Evolutionary conservation across 768 basidiomycete species (phyloP), one percentile per base, ranked within the genome.

Genomic region (Hysterangium stoloniferum): DNA sequence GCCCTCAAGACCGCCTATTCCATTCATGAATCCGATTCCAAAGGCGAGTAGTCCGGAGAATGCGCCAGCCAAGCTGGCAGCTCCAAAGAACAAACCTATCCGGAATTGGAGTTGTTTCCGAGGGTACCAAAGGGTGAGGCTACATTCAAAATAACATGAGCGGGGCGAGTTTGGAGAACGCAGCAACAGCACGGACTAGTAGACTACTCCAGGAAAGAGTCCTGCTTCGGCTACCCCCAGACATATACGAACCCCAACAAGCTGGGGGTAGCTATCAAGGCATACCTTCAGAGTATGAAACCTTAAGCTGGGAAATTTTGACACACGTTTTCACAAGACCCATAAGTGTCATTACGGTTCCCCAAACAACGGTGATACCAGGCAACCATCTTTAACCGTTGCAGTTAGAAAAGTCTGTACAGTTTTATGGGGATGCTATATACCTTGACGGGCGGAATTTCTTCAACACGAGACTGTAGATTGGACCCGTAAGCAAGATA

Each of bases 71-170:
- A 80, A 58, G 4, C 79, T 77, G 6, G 82, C 81, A 13, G 81
- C 78, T 9, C 79, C 77, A 57, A 80, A 80, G 69, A 86, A 84
- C 6, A 82, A 58, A 2, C 74, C 80, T 33, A 83, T 69, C 6
- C 82, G 76, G 53, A 72, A 70, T 56, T 82, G 81, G 24, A 79
- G 66, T 62, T 73, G 70, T 55, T 81, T 71, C 7, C 80, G 72
- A 6, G 80, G 79, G 55, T 86, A 86, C 82, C 82, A 85, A 19
- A 82, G 64, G 3, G 79, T 80, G 20, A 86, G 65, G 56, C 78
- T 81, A 20, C 24, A 13, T 35, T 22, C 13, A n/a, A 1, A 33
- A 13, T 24, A 22, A 22, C n/a, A n/a, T n/a, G n/a, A n/a, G n/a
- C n/a, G n/a, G 59, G 2, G 84, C 85, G 0, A 86, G 74, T 52